Percentiles rank a stretch among this genome's conserved stretches.
phyloP scores from a whole-genome alignment of 2,329 filamentous ascomycete genomes.

The Lecanicillium sp. region DNA sequence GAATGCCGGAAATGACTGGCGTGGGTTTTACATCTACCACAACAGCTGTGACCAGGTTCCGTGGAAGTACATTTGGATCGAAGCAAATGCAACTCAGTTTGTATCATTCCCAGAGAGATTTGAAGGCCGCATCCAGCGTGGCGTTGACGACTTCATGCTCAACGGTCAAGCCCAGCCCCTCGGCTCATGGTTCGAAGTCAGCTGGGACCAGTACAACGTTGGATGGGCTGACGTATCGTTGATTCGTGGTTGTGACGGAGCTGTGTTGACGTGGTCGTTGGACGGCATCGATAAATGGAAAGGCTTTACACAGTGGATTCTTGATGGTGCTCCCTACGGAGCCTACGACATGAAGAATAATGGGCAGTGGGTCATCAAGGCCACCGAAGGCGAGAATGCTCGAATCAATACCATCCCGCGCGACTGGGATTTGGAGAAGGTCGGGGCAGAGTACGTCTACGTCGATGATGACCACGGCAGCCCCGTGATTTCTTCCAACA shows the following conservation, averaged over 20 bases:
- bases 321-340: conserved; percentile 14
- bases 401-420: conserved; percentile 14
- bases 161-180: conserved; percentile 16
- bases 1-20: conserved; percentile 5
- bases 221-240: conserved; percentile 19
- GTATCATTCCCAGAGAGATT: conserved; percentile 17
- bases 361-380: conserved; percentile 16
- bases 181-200: conserved; percentile 19
- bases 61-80: conserved; percentile 19
- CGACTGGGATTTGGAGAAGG: conserved; percentile 14
- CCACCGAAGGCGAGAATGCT: conserved; percentile 14
- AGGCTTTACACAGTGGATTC: conserved; percentile 16
- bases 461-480: conserved; percentile 17
- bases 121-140: conserved; percentile 17
- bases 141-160: conserved; percentile 16
- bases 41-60: conserved; percentile 18
- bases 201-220: conserved; percentile 13
- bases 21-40: conserved; percentile 13
- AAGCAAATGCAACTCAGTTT: conserved; percentile 13
- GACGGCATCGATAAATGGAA: conserved; percentile 16
- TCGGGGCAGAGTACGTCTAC: conserved; percentile 16
- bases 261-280: conserved; percentile 12
- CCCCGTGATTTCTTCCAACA: conserved; percentile 16
- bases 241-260: conserved; percentile 20
- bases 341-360: conserved; percentile 7